Evolutionary conservation across 352 stramenopile species (phyloP), one percentile per base, ranked within the genome.

Genomic region (Globisporangium middletonii): DNA sequence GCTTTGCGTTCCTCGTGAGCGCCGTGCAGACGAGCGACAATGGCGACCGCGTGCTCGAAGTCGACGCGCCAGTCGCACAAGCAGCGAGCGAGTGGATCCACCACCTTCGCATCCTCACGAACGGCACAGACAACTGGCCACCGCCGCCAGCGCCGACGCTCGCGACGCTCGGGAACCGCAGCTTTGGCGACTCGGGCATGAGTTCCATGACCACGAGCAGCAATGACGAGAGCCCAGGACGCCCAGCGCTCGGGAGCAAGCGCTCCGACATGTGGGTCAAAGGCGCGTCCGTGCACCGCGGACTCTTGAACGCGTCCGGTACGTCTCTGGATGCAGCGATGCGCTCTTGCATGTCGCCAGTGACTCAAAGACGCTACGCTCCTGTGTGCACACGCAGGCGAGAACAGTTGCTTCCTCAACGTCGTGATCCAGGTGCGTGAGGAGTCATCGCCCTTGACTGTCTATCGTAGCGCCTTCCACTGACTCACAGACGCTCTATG

Each of bases 361-460:
- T n/a, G 43, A 48, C 43, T 48, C 18, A 48, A n/a, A 18, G n/a
- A 38, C 12, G 12, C 6, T 1, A 12, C 41, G 3, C 11, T 46
- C 8, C 12, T 46, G 45, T 49, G 15, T 37, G 26, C 41, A 3
- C 30, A n/a, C 48, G n/a, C 67, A 71, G 87, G 87, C 57, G 86
- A 96, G 62, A 96, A 96, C 62, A 95, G 90, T 62, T 96, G 87
- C 67, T 96, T 95, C 58, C 68, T 96, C 62, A 95, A 96, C 57
- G 87, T 96, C 4, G 73, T 96, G 35, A 92, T 96, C 57, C 86
- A 70, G 54, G 63, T 70, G 55, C 16, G n/a, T 5, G 23, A 56
- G 19, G 26, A 38, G 11, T 23, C 13, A 48, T 55, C 16, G 18
- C 8, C 13, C 11, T 23, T 41, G 27, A 16, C 41, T 19, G 4